Evolutionary conservation across 192 early-diverging fungal genomes (phyloP), one percentile per base, ranked within the genome.

Genomic region (Umbelopsis ramanniana): DNA sequence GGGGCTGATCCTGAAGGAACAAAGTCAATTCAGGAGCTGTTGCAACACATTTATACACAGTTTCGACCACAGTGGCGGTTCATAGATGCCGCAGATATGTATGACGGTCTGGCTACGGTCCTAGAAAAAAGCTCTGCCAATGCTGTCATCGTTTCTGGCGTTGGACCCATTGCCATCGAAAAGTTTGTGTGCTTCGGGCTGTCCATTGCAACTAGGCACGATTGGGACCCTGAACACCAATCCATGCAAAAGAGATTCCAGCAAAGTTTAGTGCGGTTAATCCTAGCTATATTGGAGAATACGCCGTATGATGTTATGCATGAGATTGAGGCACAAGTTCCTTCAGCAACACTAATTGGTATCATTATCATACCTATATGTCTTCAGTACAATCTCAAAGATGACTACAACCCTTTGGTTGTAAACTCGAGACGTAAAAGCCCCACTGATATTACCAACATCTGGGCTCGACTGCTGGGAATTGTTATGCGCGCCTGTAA

Each of bases 281-380:
- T 88, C 21, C 68, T 88, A 24, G 76, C 82, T 6, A 73, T 88
- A 60, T 76, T 88, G 70, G 80, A 80, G 23, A 73, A 81, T 63
- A 78, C 87, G 0, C 70, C 80, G 12, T 71, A 72, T 17, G 81
- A 86, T 66, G 82, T 84, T 6, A 52, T 86, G 17, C 17, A 53
- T 17, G 82, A 86, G 43, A 67, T 88, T 29, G 83, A 86, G 21
- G 57, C 78, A 26, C 70, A 76, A 6, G 21, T 69, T 24, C 79
- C 85, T 22, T 79, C 87, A 4, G 69, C 83, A n/a, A 60, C 66
- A 11, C 47, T 88, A 7, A 83, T 88, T 46, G 82, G 77, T 4
- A 77, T 81, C 24, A 76, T 88, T 52, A 52, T 88, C 0, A 79
- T 85, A 24, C 87, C 87, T 0, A 76, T 85, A 48, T 84, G 82